A percentile compares a stretch with the other conserved stretches of the same genome.
Conservation (phyloP, 2,329 filamentous ascomycete species). For the Emergomyces pasteurianus region DNA sequence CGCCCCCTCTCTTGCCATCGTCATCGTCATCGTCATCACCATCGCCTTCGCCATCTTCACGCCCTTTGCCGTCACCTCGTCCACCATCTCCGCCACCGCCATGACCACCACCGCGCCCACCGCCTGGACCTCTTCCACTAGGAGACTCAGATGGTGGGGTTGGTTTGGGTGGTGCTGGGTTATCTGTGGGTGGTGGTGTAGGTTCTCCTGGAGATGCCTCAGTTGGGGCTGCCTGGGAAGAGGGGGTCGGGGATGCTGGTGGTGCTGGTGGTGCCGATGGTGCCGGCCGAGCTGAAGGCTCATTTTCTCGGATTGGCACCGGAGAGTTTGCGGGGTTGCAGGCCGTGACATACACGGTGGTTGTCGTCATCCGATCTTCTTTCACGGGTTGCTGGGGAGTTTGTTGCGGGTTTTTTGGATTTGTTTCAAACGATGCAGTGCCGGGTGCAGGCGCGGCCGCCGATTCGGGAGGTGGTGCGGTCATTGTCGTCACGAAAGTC, state of each 20-base stretch:
- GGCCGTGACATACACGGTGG: background rate
- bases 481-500: background rate
- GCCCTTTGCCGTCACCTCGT: background rate
- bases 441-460: background rate
- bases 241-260: background rate
- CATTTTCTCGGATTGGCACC: background rate
- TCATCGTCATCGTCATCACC: background rate
- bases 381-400: background rate
- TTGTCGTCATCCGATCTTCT: background rate
- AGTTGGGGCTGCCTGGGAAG: background rate
- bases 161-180: background rate
- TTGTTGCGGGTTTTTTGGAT: background rate
- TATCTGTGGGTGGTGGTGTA: background rate
- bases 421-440: background rate
- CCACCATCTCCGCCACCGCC: background rate
- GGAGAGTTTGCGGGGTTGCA: background rate
- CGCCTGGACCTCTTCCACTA: background rate
- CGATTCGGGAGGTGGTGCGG: background rate
- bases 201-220: background rate
- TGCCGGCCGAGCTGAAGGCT: background rate
- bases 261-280: background rate
- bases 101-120: background rate
- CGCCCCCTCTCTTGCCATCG: background rate
- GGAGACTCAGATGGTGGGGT: background rate
- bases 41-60: background rate